Evolutionary conservation across 2,329 filamentous ascomycete genomes (phyloP).

Genomic region (Diaporthe vaccinii): DNA sequence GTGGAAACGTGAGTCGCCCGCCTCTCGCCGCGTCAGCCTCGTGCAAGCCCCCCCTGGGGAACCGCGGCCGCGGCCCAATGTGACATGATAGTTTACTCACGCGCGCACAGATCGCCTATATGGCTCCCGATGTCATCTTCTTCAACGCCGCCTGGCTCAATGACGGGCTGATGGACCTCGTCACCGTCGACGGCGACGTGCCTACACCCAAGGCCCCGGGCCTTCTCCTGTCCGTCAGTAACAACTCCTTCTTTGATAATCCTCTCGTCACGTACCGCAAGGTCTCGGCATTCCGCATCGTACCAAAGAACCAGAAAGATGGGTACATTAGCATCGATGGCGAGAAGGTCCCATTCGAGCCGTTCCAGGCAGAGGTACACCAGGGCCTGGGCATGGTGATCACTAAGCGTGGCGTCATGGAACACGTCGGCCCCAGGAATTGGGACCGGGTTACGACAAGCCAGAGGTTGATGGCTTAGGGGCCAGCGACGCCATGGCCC

Average conservation of each 20-base stretch:
- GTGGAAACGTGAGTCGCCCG: conserved; percentile 77
- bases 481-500: not conserved
- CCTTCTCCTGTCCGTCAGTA: conserved; percentile 79
- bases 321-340: conserved; percentile 97
- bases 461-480: conserved; percentile 48
- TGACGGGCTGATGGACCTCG: conserved; percentile 88
- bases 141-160: conserved; percentile 86
- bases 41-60: too few relatives aligned
- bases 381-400: conserved; percentile 86
- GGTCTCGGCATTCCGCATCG: conserved; percentile 87
- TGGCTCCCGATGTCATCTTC: conserved; percentile 89
- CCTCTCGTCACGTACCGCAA: conserved; percentile 85
- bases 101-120: conserved; percentile 80
- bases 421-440: conserved; percentile 68
- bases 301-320: conserved; percentile 76
- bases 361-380: conserved; percentile 93
- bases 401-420: conserved; percentile 81
- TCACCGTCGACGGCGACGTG: conserved; percentile 84
- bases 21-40: not conserved
- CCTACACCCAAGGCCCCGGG: conserved; percentile 74
- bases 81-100: not conserved
- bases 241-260: conserved; percentile 83
- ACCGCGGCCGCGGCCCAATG: not conserved
- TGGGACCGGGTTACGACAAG: conserved; percentile 58
- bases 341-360: conserved; percentile 86